Evolutionary conservation across 768 basidiomycete genomes (phyloP).

Genomic region (Leccinellum luteum): DNA sequence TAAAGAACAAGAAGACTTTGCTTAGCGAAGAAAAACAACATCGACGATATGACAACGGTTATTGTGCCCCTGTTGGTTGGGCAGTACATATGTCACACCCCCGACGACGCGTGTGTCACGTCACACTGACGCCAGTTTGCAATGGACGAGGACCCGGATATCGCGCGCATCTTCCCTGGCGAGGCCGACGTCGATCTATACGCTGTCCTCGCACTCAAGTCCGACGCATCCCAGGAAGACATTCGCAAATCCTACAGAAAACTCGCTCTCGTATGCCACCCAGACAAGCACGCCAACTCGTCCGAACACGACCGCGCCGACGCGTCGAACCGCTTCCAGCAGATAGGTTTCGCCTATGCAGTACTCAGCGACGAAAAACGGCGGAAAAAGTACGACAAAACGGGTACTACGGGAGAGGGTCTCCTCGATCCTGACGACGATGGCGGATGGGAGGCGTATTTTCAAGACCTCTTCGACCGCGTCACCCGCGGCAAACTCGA

Average conservation of each 20-base stretch:
- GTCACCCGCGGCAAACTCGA: slow-evolving; percentile 86
- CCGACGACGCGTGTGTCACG: not conserved
- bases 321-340: slow-evolving; percentile 81
- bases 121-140: not conserved
- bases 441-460: slow-evolving; percentile 91
- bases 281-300: slow-evolving; percentile 80
- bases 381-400: slow-evolving; percentile 76
- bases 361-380: slow-evolving; percentile 78
- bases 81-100: too few species aligned
- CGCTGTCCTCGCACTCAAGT: slow-evolving; percentile 57
- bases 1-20: not conserved
- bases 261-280: slow-evolving; percentile 79
- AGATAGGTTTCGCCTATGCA: slow-evolving; percentile 92
- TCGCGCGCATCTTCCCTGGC: slow-evolving; percentile 74
- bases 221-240: slow-evolving; percentile 55
- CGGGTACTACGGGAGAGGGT: slow-evolving; percentile 82
- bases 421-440: slow-evolving; percentile 70
- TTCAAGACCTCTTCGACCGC: slow-evolving; percentile 83
- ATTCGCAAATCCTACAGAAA: slow-evolving; percentile 85
- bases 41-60: too few species aligned
- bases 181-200: slow-evolving; percentile 77
- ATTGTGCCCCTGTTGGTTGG: slow-evolving; percentile 3
- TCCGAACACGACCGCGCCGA: slow-evolving; percentile 59
- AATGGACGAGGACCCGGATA: slow-evolving; percentile 71
- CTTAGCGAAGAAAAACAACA: not conserved